Conservation (phyloP, 2,329 filamentous ascomycete species). For the Xylaria sp. region DNA sequence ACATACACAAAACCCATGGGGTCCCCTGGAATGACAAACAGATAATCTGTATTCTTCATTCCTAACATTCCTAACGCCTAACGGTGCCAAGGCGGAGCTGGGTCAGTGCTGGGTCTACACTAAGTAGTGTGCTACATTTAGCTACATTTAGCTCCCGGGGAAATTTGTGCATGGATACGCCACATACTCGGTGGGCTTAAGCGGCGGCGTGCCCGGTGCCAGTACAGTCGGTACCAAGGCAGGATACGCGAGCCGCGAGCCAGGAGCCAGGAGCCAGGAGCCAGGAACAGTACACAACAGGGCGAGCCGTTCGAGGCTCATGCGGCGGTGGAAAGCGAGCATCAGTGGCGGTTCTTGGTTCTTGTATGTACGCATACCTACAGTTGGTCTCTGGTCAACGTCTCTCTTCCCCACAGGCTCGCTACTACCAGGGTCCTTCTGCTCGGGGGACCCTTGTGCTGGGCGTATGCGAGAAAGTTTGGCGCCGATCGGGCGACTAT, state of each 20-base stretch:
- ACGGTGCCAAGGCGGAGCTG: not conserved
- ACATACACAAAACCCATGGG: not conserved
- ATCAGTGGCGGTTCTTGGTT: not conserved
- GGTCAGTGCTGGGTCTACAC: not conserved
- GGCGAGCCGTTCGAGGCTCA: not conserved
- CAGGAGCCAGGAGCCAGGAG: too few species aligned
- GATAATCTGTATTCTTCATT: not conserved
- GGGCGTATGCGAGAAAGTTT: not conserved
- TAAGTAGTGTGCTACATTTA: not conserved
- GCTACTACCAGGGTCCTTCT: too few species aligned
- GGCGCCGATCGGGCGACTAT: slow-evolving; percentile 21
- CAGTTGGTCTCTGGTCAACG: too few species aligned
- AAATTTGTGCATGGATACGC: slow-evolving; percentile 1
- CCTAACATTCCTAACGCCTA: not conserved
- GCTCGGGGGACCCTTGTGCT: slow-evolving; percentile 12
- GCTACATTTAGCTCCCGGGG: not conserved
- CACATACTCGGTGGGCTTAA: not conserved
- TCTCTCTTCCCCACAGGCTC: too few species aligned
- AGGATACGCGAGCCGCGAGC: too few species aligned
- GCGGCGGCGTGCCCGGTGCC: slow-evolving; percentile 10
- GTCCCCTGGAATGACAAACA: not conserved
- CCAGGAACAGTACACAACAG: not conserved
- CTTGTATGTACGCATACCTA: not conserved
- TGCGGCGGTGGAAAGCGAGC: not conserved
- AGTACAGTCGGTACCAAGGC: not conserved